Evolutionary conservation across 805 yeast species (phyloP).

Genomic region (Komagataella ulmi): DNA sequence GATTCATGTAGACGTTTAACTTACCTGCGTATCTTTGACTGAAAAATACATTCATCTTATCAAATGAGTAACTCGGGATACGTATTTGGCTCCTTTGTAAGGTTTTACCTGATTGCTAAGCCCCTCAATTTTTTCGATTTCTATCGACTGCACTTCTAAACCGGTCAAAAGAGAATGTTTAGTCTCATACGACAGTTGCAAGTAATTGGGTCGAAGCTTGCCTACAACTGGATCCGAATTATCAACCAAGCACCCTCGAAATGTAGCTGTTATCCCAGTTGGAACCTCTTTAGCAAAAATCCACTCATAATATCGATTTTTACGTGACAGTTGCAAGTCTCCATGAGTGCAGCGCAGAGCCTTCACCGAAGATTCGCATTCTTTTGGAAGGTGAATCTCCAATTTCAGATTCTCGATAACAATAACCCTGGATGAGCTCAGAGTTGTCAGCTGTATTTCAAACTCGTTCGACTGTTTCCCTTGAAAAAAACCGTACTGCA

Average conservation of each 20-base stretch:
- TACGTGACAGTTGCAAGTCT: conserved; percentile 38
- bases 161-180: conserved; percentile 72
- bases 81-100: conserved; percentile 83
- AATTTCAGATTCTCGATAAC: conserved; percentile 33
- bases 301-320: conserved; percentile 51
- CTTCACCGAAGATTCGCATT: conserved; percentile 27
- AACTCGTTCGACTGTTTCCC: conserved; percentile 45
- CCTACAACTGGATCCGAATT: not conserved
- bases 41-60: conserved; percentile 17
- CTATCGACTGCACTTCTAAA: conserved; percentile 49
- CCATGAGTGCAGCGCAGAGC: conserved; percentile 64
- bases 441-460: conserved; percentile 40
- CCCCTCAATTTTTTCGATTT: conserved; percentile 44
- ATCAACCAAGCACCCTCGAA: conserved; percentile 39
- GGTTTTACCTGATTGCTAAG: conserved; percentile 54
- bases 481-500: conserved; percentile 38
- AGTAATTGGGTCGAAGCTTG: conserved; percentile 22
- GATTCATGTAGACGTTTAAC: too few relatives aligned
- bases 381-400: conserved; percentile 16
- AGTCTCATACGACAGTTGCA: conserved; percentile 38
- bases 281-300: conserved; percentile 41
- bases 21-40: too few relatives aligned
- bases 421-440: conserved; percentile 29
- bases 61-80: conserved; percentile 49
- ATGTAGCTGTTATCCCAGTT: conserved; percentile 53